Base-by-base conservation (phyloP, 352 stramenopile species). In the Phytophthora citricola region DNA sequence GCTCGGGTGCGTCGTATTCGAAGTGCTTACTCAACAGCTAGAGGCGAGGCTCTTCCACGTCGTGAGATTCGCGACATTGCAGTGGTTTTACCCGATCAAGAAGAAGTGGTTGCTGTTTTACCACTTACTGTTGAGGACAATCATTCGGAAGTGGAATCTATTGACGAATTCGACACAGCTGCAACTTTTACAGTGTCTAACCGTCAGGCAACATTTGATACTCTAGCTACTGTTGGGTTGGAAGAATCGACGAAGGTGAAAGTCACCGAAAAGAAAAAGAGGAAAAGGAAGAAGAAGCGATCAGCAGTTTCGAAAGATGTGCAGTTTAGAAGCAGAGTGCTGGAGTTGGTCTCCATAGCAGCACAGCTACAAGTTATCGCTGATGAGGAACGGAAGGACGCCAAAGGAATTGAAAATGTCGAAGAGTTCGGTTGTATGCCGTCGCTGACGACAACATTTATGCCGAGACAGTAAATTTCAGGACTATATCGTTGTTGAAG, bases 1-100 rank as follows among this genome's bases (percentile, higher is more conserved):
- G 66, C 66, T 54, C 66, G 53, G 8, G 66, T 74, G 6, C 66
- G 60, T 55, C 61, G 41, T 12, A 74, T 74, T 47, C 60, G 66
- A 24, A 74, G 66, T 29, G 60, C 60, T 26, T 43, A 62, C 31
- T 59, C 60, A 36, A 58, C 17, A 26, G 10, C 8, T 43, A 15
- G 38, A 29, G 53, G 11, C n/a, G 31, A 32, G 45, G 29, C 45
- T 12, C 39, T 31, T 40, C 8, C 46, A 24, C 29, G 14, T 43
- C 24, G 12, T 1, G 17, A 49, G 12, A 14, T 17, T 32, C 53
- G 14, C 38, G 24, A 17, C 14, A 51, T 43, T 51, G 27, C 49
- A 20, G 50, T 24, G 11, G 27, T 31, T 8, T 6, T 48, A 44
- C 38, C 7, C 24, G 8, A 51, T 45, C 22, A 27, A 26, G n/a